A percentile compares a stretch with the other conserved stretches of the same genome.
These are phyloP conservation scores for Botryobasidium botryosum DNA, from an alignment of 768 basidiomycete species.

Conservation along the genomic window DNA sequence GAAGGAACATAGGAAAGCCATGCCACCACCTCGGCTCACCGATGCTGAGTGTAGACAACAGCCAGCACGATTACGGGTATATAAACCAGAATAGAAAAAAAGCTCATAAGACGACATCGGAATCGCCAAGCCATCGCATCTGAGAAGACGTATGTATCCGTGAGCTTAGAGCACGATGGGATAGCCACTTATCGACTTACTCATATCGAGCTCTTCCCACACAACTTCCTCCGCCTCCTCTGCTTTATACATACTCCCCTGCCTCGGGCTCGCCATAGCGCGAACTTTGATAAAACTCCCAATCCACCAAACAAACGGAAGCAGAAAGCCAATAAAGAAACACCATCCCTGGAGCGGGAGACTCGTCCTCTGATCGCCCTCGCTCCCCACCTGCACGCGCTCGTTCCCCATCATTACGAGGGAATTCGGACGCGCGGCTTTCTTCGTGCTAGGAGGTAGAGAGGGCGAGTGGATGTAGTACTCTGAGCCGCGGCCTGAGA, in stretches of 20 bases:
- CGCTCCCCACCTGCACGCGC: neutral
- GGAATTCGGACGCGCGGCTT: neutral
- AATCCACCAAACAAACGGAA: constrained; percentile 11
- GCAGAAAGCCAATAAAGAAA: constrained; percentile 11
- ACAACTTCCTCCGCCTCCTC: neutral
- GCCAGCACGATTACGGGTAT: constrained; percentile 11
- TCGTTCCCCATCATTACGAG: neutral
- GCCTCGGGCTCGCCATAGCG: neutral
- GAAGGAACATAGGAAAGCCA: constrained; percentile 1
- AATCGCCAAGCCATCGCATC: constrained; percentile 9
- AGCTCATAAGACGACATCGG: constrained; percentile 9
- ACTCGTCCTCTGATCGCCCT: neutral
- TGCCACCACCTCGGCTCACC: too few relatives aligned
- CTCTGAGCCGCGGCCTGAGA: neutral
- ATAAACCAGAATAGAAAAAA: constrained; percentile 11
- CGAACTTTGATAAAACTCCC: constrained; percentile 1
- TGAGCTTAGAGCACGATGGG: neutral
- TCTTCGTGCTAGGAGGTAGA: neutral
- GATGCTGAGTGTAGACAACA: constrained; percentile 6
- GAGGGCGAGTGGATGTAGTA: neutral
- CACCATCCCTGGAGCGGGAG: constrained; percentile 10
- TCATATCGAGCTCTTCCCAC: neutral
- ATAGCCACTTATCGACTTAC: neutral
- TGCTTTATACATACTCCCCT: neutral
- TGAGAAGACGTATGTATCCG: neutral